Evolutionary conservation across 1,139 yeast species (phyloP), one percentile per base, ranked within the genome.

Genomic region (Tardiomyces blankii): DNA sequence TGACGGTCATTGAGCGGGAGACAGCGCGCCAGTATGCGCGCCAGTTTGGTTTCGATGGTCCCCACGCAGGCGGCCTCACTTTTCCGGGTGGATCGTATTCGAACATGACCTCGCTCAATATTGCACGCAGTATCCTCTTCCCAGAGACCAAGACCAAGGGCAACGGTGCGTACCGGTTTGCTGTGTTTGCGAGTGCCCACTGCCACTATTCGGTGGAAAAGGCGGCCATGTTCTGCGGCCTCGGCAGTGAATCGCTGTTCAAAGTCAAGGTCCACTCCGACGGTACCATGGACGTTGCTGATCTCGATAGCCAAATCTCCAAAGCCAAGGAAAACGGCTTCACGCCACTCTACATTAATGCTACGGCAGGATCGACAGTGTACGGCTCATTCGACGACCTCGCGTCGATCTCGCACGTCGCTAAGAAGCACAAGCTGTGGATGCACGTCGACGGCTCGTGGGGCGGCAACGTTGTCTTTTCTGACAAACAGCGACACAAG

Each of bases 31-130:
- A 78, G 47, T 86, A 86, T 59, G 95, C 95, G 2, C 62, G 66
- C 43, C 54, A 81, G 55, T 85, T 82, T 64, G 82, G 82, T 0
- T 83, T 73, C 55, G 59, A 62, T 16, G 73, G 71, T 6, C 64
- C 66, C 6, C 68, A 70, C 32, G 76, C 89, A 42, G 95, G 95
- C 21, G 95, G 95, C 0, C 68, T 86, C 54, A 86, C 95, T 0
- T 83, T 85, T 62, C 77, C 89, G 30, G 95, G 95, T 13, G 95
- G 95, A 0, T 81, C 91, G 3, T 85, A 89, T 79, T 83, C 94
- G 16, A 86, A 86, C 62, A 75, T 83, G 45, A 84, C 94, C 2
- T 78, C 87, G 47, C 62, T 86, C 65, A 91, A 84, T 53, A 79
- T 82, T 61, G 95, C 95, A 0, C 68, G 94, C 54, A 70, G 84